A percentile compares a stretch with the other conserved stretches of the same genome.
These are phyloP conservation scores for Nakataea oryzae DNA, from an alignment of 2,329 filamentous ascomycete species.

Conservation along the genomic window DNA sequence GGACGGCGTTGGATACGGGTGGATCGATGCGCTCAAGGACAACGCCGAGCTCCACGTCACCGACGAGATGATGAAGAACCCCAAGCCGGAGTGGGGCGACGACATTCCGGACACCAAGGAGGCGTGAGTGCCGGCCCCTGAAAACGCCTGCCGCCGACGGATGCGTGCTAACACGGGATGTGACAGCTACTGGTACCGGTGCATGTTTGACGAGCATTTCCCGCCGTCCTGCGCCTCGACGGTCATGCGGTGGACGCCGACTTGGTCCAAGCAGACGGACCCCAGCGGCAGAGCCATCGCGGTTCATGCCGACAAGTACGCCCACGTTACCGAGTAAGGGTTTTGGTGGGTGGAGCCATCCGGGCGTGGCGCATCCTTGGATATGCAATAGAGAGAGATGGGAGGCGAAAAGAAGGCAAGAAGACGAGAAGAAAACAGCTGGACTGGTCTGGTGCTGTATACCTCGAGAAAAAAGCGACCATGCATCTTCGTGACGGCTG, in stretches of 20 bases:
- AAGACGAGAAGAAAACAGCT: background rate
- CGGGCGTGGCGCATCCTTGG: background rate
- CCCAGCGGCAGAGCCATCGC: constrained; percentile 81
- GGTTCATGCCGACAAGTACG: constrained; percentile 67
- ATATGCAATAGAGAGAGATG: background rate
- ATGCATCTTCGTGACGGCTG: too few relatives aligned
- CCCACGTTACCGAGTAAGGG: constrained; percentile 22
- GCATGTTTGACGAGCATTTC: constrained; percentile 99
- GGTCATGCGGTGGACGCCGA: constrained; percentile 93
- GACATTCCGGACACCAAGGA: constrained; percentile 96
- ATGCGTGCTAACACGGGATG: background rate
- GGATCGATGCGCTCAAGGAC: constrained; percentile 97
- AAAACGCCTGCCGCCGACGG: background rate
- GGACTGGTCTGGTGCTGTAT: too few relatives aligned
- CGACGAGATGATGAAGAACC: constrained; percentile 97
- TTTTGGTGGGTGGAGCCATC: too few relatives aligned
- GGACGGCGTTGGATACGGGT: constrained; percentile 96
- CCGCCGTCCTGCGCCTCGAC: constrained; percentile 83
- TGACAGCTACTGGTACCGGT: constrained; percentile 82
- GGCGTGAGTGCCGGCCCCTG: constrained; percentile 47
- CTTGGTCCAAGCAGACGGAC: constrained; percentile 93
- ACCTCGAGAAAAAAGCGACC: too few relatives aligned
- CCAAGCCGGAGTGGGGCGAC: constrained; percentile 87
- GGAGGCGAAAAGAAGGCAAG: background rate
- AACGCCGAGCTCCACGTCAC: constrained; percentile 81